Conservation (phyloP, 768 basidiomycete species). For the Hebeloma cylindrosporum region DNA sequence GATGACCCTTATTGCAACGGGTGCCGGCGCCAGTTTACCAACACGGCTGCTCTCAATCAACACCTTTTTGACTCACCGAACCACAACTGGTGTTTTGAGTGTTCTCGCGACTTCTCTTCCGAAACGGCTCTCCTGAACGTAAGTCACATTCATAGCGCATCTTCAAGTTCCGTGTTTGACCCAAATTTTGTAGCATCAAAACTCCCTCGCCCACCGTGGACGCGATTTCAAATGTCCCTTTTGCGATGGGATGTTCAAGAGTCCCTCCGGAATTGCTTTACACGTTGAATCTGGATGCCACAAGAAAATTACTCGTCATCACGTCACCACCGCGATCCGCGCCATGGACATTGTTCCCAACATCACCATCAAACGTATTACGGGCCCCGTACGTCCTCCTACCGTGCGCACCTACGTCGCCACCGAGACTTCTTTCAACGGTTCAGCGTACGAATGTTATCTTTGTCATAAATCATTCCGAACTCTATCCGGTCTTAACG, state of each 20-base stretch:
- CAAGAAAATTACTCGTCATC: conserved; percentile 33
- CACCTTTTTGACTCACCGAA: conserved; percentile 7
- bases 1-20: conserved; percentile 10
- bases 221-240: conserved; percentile 31
- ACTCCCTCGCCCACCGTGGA: conserved; percentile 26
- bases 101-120: conserved; percentile 29
- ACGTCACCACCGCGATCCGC: conserved; percentile 37
- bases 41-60: conserved; percentile 10
- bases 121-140: conserved; percentile 16
- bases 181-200: conserved; percentile 23
- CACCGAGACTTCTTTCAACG: conserved; percentile 39
- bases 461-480: conserved; percentile 37
- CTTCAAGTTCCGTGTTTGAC: background rate
- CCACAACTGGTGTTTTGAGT: conserved; percentile 35
- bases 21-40: conserved; percentile 9
- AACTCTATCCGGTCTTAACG: conserved; percentile 31
- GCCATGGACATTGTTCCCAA: conserved; percentile 31
- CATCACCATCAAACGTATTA: conserved; percentile 35
- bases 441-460: conserved; percentile 39
- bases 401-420: conserved; percentile 27
- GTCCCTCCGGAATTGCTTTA: conserved; percentile 35
- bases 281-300: conserved; percentile 44
- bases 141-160: background rate
- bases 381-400: conserved; percentile 16
- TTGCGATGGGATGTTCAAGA: conserved; percentile 33